Conservation (phyloP, 306 rosid genomes). For the Begonia peltatifolia region DNA sequence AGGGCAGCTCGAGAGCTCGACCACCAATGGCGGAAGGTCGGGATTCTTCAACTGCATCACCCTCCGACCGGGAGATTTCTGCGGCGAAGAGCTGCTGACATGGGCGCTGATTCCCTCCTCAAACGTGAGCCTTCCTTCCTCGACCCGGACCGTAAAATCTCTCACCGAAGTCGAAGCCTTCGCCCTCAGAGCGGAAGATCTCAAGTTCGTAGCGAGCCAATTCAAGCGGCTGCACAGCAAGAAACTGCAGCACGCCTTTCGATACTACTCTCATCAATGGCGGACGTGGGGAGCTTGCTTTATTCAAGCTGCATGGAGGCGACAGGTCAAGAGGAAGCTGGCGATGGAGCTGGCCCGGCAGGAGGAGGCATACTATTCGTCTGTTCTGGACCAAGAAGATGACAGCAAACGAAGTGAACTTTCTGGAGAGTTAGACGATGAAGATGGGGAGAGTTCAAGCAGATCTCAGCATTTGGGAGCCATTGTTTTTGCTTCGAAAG, state of each 20-base stretch:
- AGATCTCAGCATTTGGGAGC: conserved; percentile 20
- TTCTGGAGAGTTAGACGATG: conserved; percentile 2
- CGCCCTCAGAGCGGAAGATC: conserved; percentile 68
- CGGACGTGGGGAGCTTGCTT: conserved; percentile 76
- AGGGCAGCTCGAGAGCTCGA: conserved; percentile 81
- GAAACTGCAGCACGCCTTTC: conserved; percentile 71
- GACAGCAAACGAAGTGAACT: conserved; percentile 1
- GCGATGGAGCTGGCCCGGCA: conserved; percentile 43
- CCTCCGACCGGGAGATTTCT: conserved; percentile 62
- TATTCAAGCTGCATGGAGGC: conserved; percentile 78
- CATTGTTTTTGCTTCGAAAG: conserved; percentile 57
- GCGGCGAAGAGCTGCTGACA: conserved; percentile 80
- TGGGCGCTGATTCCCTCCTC: conserved; percentile 59
- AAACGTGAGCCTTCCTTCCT: conserved; percentile 45
- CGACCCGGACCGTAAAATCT: conserved; percentile 61
- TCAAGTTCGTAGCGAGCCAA: conserved; percentile 59
- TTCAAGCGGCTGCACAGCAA: conserved; percentile 82
- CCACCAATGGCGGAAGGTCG: conserved; percentile 72
- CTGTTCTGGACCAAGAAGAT: conserved; percentile 15
- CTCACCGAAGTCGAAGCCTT: conserved; percentile 78
- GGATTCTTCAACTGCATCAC: conserved; percentile 73
- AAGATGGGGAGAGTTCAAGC: not conserved
- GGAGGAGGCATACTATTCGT: conserved; percentile 30
- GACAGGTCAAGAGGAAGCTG: conserved; percentile 36
- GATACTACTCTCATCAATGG: conserved; percentile 87